Evolutionary conservation across 2,329 filamentous ascomycete genomes (phyloP).

Genomic region (Colletotrichum gigasporum): DNA sequence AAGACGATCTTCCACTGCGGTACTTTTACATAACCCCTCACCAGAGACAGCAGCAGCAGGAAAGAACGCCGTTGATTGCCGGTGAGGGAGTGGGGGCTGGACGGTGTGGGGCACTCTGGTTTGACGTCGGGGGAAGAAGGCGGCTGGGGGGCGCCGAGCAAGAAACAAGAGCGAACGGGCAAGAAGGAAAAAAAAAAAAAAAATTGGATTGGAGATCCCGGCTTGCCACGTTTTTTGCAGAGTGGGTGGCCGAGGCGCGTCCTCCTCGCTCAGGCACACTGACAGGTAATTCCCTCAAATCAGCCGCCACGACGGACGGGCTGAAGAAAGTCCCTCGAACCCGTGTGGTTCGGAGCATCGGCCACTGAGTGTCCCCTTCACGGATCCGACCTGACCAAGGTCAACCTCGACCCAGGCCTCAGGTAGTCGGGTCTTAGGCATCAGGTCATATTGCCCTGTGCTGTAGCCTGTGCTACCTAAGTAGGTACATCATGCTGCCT

Average conservation of each 20-base stretch:
- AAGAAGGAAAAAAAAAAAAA: neutral
- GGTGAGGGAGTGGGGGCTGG: neutral
- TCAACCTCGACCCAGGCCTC: too few species aligned
- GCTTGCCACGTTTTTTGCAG: conserved; percentile 27
- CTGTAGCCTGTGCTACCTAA: too few species aligned
- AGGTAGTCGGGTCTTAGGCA: too few species aligned
- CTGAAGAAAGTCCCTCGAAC: neutral
- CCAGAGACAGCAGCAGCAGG: neutral
- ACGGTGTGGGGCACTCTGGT: neutral
- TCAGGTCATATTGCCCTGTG: too few species aligned
- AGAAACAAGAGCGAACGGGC: neutral
- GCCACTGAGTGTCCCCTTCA: neutral
- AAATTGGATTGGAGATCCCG: conserved; percentile 3
- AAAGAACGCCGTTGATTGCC: conserved; percentile 1
- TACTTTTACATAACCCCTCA: too few species aligned
- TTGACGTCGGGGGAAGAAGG: neutral
- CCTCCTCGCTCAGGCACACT: neutral
- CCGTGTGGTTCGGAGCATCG: neutral
- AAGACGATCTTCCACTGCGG: neutral
- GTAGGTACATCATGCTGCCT: too few species aligned
- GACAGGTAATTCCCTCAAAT: neutral
- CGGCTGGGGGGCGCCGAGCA: neutral
- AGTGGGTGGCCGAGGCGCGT: neutral
- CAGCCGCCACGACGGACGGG: neutral
- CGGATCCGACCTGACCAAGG: neutral